Conservation (phyloP, 495 filamentous ascomycete species). For the Neurospora sp. region DNA sequence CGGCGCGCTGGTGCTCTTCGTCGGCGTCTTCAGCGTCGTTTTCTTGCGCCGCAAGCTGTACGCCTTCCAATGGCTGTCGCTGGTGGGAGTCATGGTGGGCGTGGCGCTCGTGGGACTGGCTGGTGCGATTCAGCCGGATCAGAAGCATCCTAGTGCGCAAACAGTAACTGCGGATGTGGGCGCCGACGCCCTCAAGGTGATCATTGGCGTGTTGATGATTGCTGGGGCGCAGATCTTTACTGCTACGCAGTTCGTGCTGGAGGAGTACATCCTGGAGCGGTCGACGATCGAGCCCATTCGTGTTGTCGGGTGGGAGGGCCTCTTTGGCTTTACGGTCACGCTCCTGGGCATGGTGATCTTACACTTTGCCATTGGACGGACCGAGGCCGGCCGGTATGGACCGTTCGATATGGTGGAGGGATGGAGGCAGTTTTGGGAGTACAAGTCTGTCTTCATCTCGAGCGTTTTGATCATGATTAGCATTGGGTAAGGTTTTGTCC, state of each 20-base stretch:
- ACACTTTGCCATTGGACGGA: constrained; percentile 65
- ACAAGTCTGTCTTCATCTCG: constrained; percentile 59
- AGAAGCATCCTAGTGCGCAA: constrained; percentile 32
- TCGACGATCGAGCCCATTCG: constrained; percentile 81
- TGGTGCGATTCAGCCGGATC: constrained; percentile 64
- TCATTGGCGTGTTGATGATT: constrained; percentile 80
- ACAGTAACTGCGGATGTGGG: constrained; percentile 14
- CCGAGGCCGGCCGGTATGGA: constrained; percentile 62
- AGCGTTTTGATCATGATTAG: constrained; percentile 90
- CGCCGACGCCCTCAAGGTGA: constrained; percentile 55
- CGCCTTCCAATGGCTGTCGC: constrained; percentile 79
- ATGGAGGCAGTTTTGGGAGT: constrained; percentile 60
- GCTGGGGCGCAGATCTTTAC: constrained; percentile 94
- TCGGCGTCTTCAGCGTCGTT: constrained; percentile 87
- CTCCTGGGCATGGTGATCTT: constrained; percentile 67
- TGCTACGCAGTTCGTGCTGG: constrained; percentile 87
- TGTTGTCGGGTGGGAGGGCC: constrained; percentile 92
- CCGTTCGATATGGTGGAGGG: constrained; percentile 88
- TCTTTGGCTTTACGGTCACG: constrained; percentile 86
- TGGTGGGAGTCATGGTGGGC: constrained; percentile 77
- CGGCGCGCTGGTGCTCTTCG: constrained; percentile 87
- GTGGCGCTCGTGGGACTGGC: constrained; percentile 86
- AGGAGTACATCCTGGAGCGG: constrained; percentile 88
- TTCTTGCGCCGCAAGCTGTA: constrained; percentile 72
- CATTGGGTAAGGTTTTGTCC: constrained; percentile 63